Base-by-base conservation (phyloP, 331 rosid species). In the Acacia pycnantha region DNA sequence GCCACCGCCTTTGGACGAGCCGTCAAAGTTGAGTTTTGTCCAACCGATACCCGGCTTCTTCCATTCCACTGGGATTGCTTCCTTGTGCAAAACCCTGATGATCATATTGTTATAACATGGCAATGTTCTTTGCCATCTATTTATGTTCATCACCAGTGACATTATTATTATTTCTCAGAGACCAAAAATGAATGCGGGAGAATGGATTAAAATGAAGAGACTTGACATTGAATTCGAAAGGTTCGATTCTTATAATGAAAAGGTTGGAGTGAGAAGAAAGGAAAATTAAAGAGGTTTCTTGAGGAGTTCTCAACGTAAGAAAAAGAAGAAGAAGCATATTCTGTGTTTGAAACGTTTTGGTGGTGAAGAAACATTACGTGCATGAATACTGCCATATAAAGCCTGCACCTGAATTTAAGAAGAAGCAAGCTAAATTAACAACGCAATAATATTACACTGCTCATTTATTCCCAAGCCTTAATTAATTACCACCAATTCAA, bases 11-110 rank as follows among this genome's bases (percentile, higher is more conserved):
- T 82, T 90, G 44, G 87, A 92, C 0, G 98, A 94, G 1, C 97
- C 97, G 43, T 92, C 95, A 51, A 92, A 92, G 43, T 94, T 92
- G 72, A 92, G 84, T 48, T 90, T 94, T 21, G 89, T 88, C 90
- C 94, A 91, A 18, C 98, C 97, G 3, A 80, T 62, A 44, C 75
- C 80, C 27, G 97, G 98, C 78, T 87, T 88, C 46, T 80, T 82
- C 97, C 98, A 89, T 77, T 69, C 61, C 87, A 91, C 97, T 26
- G 90, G 92, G 62, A 91, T 91, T 50, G 88, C 61, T 73, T 84
- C 86, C 77, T 87, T 88, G 46, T 88, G 94, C 66, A 82, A 79
- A 76, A 53, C 71, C 76, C 92, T 77, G 5, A 84, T 56, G 13
- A 21, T 51, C n/a, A 78, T 66, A 11, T 78, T n/a, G 31, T 69